A percentile compares a stretch with the other conserved stretches of the same genome.
Evolutionary conservation across 345 rosid genomes (phyloP).

Genomic region (Sonneratia alba): DNA sequence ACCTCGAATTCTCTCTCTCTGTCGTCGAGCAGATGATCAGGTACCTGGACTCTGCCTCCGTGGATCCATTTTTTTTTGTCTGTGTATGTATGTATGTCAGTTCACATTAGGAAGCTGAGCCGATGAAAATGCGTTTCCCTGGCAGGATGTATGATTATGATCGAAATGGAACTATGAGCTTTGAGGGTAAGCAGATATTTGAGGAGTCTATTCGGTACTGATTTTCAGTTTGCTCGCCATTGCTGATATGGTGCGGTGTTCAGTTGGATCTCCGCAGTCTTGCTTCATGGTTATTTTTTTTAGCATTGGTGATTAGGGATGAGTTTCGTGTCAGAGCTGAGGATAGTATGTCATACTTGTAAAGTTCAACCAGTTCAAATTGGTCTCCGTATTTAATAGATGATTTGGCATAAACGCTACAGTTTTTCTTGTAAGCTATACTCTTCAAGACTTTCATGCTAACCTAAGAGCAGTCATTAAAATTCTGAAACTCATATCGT

Average conservation of each 20-base stretch:
- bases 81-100: background rate
- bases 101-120: background rate
- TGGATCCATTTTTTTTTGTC: background rate
- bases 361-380: background rate
- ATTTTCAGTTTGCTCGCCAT: background rate
- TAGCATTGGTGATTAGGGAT: background rate
- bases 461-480: background rate
- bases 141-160: constrained; percentile 69
- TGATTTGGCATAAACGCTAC: background rate
- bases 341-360: background rate
- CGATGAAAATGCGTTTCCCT: background rate
- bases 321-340: background rate
- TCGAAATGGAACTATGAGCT: constrained; percentile 61
- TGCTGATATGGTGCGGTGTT: background rate
- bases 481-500: background rate
- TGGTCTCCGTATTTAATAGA: background rate
- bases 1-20: constrained; percentile 44
- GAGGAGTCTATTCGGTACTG: background rate
- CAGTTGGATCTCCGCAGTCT: background rate
- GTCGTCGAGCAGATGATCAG: constrained; percentile 69
- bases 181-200: constrained; percentile 28
- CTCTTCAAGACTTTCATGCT: background rate
- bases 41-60: constrained; percentile 12
- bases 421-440: background rate
- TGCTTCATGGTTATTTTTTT: background rate